Evolutionary conservation across 352 stramenopile species (phyloP), one percentile per base, ranked within the genome.

Genomic region (Globisporangium emineosum): DNA sequence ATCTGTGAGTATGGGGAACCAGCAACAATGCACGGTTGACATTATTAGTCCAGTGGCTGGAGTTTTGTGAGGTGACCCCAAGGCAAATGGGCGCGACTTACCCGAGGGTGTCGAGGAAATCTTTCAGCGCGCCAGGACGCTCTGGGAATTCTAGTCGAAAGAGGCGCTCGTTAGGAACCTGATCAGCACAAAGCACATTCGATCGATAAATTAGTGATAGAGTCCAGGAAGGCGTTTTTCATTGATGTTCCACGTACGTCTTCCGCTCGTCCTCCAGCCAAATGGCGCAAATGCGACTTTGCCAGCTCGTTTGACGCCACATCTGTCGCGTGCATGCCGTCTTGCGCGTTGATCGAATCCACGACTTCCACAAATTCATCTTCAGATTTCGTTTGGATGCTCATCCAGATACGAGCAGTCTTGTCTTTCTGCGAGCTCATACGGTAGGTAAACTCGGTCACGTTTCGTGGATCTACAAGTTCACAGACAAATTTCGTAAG

Each of bases 391-490:
- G 93, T 97, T 69, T 99, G 96, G 64, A 99, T 98, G 59, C 93
- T 98, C 72, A 99, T 89, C 62, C 97, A 97, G 43, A 99, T 96
- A 64, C 96, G 92, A 5, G 97, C 96, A 47, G 86, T 72, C 5
- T 76, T 76, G 60, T 91, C 81, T 17, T 74, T 65, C 52, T 95
- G 74, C 5, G 77, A 88, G 62, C 79, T 79, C 76, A 98, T 92
- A 62, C 96, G 85, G 77, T 99, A 99, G 6, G 92, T 98, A 68
- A 99, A 99, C 81, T 99, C 97, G 15, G 97, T 99, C 62, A 96
- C 79, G 35, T 94, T 94, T 64, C 82, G 70, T 23, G 85, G 85
- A 62, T 88, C 84, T 92, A 59, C 49, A 61, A 7, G 45, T 5
- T 21, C 52, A 30, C 15, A 43, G 12, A 15, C 10, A 45, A 43